Evolutionary conservation across 2,329 filamentous ascomycete genomes (phyloP).

Genomic region (Catunica adiposa): DNA sequence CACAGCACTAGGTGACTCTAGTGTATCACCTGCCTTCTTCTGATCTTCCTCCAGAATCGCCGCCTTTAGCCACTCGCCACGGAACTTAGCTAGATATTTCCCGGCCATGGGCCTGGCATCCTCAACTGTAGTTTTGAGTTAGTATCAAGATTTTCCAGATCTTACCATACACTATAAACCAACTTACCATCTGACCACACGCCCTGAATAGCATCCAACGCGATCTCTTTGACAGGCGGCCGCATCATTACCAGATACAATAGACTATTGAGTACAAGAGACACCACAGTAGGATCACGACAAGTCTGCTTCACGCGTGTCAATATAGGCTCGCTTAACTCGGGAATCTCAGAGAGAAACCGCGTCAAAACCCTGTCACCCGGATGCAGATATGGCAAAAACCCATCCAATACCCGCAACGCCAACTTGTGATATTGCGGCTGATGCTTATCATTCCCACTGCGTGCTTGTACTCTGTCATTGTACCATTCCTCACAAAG

Average conservation of each 20-base stretch:
- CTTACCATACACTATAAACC: not conserved
- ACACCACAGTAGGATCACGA: conserved; percentile 47
- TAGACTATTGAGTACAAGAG: conserved; percentile 46
- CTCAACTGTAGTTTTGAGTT: conserved; percentile 29
- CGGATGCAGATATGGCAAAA: conserved; percentile 78
- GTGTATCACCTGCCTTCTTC: not conserved
- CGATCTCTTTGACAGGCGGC: conserved; percentile 45
- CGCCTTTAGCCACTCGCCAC: conserved; percentile 35
- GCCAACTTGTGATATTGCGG: conserved; percentile 64
- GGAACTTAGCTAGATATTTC: conserved; percentile 46
- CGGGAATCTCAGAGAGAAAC: conserved; percentile 81
- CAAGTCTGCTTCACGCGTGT: conserved; percentile 53
- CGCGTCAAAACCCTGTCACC: conserved; percentile 81
- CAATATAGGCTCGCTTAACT: conserved; percentile 55
- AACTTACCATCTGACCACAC: conserved; percentile 50
- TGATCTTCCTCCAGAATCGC: conserved; percentile 2
- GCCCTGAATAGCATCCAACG: conserved; percentile 47
- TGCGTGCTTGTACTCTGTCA: conserved; percentile 38
- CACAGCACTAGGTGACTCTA: not conserved
- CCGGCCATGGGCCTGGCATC: conserved; percentile 45
- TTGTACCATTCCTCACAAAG: conserved; percentile 97
- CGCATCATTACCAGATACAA: conserved; percentile 52
- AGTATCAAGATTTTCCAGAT: not conserved
- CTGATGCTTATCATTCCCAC: conserved; percentile 16
- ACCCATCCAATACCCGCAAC: conserved; percentile 68